Evolutionary conservation across 2,329 filamentous ascomycete species (phyloP).

Genomic region (Tolypocladium amazonense): DNA sequence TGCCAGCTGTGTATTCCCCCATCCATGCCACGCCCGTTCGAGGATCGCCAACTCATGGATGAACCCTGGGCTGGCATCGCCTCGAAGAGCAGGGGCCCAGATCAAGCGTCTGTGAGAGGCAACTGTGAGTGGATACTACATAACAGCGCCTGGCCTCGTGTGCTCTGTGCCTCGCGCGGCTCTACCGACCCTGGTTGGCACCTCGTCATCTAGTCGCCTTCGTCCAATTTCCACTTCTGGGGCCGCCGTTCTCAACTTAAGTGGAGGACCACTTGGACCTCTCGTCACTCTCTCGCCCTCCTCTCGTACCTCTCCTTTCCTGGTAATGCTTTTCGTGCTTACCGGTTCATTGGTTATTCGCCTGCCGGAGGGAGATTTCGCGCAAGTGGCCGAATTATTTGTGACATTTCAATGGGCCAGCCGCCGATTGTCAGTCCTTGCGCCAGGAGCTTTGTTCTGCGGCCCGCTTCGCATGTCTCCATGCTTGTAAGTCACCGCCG

Average conservation of each 20-base stretch:
- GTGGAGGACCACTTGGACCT: not conserved
- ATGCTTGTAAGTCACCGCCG: not conserved
- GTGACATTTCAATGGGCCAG: not conserved
- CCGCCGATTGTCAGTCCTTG: not conserved
- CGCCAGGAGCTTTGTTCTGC: not conserved
- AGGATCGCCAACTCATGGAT: not conserved
- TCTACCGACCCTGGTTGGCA: not conserved
- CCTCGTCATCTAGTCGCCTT: not conserved
- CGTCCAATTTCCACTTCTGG: constrained; percentile 2
- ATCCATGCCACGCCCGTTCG: not conserved
- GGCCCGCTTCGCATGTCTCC: not conserved
- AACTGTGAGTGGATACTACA: not conserved
- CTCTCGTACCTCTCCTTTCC: not conserved
- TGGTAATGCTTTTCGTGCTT: not conserved
- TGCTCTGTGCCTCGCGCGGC: not conserved
- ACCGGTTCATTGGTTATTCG: not conserved
- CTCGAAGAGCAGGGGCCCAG: not conserved
- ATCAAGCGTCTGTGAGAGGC: not conserved
- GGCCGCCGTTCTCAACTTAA: not conserved
- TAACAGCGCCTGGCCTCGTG: not conserved
- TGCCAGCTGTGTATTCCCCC: no score
- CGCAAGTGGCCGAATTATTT: not conserved
- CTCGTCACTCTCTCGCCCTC: not conserved
- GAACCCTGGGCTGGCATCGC: not conserved
- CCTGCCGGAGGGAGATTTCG: not conserved